Conservation (phyloP, 2,329 filamentous ascomycete genomes). For the Curvularia sp. region DNA sequence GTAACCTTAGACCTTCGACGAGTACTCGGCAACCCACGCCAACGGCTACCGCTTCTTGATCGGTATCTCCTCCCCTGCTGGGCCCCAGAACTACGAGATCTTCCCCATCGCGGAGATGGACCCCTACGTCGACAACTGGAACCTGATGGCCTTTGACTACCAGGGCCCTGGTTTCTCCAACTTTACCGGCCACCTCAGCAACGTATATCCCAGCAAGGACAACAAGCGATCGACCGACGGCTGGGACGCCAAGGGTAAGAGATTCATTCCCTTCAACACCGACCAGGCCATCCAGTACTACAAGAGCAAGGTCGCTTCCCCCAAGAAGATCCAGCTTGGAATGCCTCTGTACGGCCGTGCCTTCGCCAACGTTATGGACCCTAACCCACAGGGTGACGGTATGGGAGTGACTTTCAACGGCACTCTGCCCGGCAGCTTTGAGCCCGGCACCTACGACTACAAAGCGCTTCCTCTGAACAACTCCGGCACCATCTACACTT, state of each 20-base stretch:
- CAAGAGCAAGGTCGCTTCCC: slow-evolving; percentile 24
- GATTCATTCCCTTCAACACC: slow-evolving; percentile 33
- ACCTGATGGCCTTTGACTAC: slow-evolving; percentile 69
- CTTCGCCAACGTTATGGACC: slow-evolving; percentile 34
- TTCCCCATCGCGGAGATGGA: slow-evolving; percentile 53
- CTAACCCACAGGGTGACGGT: slow-evolving; percentile 57
- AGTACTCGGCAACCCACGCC: slow-evolving; percentile 48
- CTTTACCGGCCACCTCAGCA: slow-evolving; percentile 60
- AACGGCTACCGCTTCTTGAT: slow-evolving; percentile 53
- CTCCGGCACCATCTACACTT: slow-evolving; percentile 26
- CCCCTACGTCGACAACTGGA: slow-evolving; percentile 55
- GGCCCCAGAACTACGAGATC: slow-evolving; percentile 48
- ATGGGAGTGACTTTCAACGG: slow-evolving; percentile 37
- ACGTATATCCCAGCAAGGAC: slow-evolving; percentile 31
- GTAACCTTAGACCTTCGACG: slow-evolving; percentile 43
- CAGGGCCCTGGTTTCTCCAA: slow-evolving; percentile 78
- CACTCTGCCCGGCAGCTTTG: slow-evolving; percentile 34
- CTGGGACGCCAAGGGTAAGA: slow-evolving; percentile 12
- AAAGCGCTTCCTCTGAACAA: slow-evolving; percentile 36
- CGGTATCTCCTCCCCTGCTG: slow-evolving; percentile 54
- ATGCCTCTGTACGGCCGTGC: slow-evolving; percentile 43
- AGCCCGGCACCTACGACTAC: slow-evolving; percentile 39
- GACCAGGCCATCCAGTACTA: slow-evolving; percentile 37
- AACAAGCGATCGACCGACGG: slow-evolving; percentile 33
- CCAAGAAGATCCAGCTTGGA: slow-evolving; percentile 37